These are phyloP conservation scores for Rubia tinctorum DNA, from an alignment of 305 asterid species.

Conservation along the genomic window DNA sequence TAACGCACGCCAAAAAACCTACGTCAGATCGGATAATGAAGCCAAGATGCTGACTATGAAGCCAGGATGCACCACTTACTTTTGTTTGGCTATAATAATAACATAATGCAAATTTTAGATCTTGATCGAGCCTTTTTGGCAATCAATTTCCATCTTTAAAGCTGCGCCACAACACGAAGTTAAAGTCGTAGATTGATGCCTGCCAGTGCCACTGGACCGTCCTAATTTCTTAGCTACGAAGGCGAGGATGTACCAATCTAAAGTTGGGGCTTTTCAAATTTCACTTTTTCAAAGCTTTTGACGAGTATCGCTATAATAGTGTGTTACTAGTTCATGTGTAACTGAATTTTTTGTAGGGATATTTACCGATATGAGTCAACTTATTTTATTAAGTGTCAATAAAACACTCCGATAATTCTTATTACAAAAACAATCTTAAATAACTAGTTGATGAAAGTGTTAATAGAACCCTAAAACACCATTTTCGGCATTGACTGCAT, in stretches of 20 bases:
- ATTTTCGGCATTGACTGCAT: too few species aligned
- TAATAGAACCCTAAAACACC: too few species aligned
- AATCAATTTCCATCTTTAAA: conserved; percentile 10
- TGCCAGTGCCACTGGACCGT: neutral
- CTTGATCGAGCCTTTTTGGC: conserved; percentile 1
- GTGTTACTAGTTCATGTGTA: too few species aligned
- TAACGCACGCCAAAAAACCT: conserved; percentile 11
- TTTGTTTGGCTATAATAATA: neutral
- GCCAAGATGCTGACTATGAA: conserved; percentile 14
- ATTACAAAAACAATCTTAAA: too few species aligned
- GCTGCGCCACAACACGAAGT: neutral
- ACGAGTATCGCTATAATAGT: too few species aligned
- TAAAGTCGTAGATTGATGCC: neutral
- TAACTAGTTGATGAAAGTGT: too few species aligned
- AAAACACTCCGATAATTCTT: too few species aligned
- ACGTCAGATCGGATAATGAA: neutral
- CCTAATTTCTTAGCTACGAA: conserved; percentile 6
- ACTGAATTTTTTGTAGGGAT: too few species aligned
- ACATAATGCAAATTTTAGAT: neutral
- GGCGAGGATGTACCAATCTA: neutral
- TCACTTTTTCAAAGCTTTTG: neutral
- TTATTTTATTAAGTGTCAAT: too few species aligned
- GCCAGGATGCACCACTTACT: conserved; percentile 19
- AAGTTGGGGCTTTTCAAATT: neutral
- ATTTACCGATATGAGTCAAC: too few species aligned